A percentile compares a stretch with the other conserved stretches of the same genome.
phyloP scores from a whole-genome alignment of 1,284 basidiomycete species.

The Sutorius eximius region DNA sequence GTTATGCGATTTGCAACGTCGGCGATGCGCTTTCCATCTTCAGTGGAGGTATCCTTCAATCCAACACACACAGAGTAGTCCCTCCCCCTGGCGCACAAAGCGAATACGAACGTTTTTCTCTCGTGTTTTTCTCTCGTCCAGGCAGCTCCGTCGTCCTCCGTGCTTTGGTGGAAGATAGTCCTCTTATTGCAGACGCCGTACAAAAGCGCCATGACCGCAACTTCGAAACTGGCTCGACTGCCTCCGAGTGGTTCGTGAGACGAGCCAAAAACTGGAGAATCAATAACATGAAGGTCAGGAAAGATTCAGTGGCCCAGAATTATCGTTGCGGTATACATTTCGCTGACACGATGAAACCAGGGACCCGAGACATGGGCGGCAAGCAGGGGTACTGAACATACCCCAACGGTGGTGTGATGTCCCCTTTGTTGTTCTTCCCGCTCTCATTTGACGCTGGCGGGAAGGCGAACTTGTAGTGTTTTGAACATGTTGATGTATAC shows the following conservation, averaged over 20 bases:
- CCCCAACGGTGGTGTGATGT: slow-evolving; percentile 20
- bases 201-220: slow-evolving; percentile 32
- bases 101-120: slow-evolving; percentile 51
- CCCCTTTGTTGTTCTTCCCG: no score
- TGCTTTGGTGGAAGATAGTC: slow-evolving; percentile 52
- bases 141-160: slow-evolving; percentile 49
- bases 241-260: slow-evolving; percentile 49
- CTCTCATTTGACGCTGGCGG: background rate
- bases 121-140: slow-evolving; percentile 64
- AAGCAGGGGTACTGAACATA: slow-evolving; percentile 39
- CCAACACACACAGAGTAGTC: slow-evolving; percentile 54
- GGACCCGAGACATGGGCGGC: slow-evolving; percentile 39
- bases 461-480: background rate
- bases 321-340: background rate
- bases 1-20: slow-evolving; percentile 60
- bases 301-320: background rate
- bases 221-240: slow-evolving; percentile 43
- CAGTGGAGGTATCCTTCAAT: slow-evolving; percentile 57
- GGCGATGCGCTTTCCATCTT: slow-evolving; percentile 60
- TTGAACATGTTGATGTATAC: background rate
- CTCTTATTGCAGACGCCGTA: slow-evolving; percentile 43
- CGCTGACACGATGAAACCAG: slow-evolving; percentile 15
- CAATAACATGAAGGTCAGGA: slow-evolving; percentile 42
- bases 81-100: slow-evolving; percentile 49
- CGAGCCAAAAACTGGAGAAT: slow-evolving; percentile 46